phyloP scores from a whole-genome alignment of 2,329 filamentous ascomycete genomes.

The Colletotrichum echinochloae region DNA sequence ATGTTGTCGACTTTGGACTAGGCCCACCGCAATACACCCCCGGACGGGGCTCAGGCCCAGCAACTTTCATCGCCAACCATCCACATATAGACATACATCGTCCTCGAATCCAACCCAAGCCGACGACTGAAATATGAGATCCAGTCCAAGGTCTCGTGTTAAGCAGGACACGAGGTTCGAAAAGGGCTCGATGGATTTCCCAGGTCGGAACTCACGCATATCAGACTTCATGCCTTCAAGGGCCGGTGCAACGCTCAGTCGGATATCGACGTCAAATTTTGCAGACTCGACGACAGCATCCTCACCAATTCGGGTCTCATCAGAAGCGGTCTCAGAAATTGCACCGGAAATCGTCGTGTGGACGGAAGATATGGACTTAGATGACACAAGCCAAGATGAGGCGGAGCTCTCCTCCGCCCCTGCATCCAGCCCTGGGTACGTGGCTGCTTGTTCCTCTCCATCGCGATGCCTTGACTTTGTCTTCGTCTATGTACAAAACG shows the following conservation, averaged over 20 bases:
- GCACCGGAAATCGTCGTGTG: slow-evolving; percentile 59
- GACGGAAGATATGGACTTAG: slow-evolving; percentile 55
- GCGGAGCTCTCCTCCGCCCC: slow-evolving; percentile 34
- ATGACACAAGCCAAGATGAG: slow-evolving; percentile 41
- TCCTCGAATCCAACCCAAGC: slow-evolving; percentile 24
- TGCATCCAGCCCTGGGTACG: slow-evolving; percentile 35
- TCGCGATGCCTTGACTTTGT: background rate
- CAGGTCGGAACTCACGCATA: slow-evolving; percentile 45
- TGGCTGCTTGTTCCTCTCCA: background rate
- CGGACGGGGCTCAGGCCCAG: slow-evolving; percentile 34
- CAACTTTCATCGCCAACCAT: slow-evolving; percentile 33
- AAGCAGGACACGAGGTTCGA: slow-evolving; percentile 43
- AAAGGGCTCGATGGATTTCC: slow-evolving; percentile 43
- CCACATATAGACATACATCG: slow-evolving; percentile 33
- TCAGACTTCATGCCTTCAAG: slow-evolving; percentile 41
- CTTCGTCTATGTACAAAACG: background rate
- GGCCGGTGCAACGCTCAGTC: slow-evolving; percentile 45
- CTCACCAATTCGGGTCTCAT: slow-evolving; percentile 47
- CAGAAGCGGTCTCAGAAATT: slow-evolving; percentile 51
- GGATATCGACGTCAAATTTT: slow-evolving; percentile 47
- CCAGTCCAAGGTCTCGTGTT: slow-evolving; percentile 37
- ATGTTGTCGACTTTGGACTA: slow-evolving; percentile 35
- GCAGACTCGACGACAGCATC: slow-evolving; percentile 41
- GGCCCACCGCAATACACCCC: slow-evolving; percentile 11
- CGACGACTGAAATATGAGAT: slow-evolving; percentile 40